These are phyloP conservation scores for Ceratobasidium sp. DNA, from an alignment of 1,284 basidiomycete genomes.

Conservation along the genomic window DNA sequence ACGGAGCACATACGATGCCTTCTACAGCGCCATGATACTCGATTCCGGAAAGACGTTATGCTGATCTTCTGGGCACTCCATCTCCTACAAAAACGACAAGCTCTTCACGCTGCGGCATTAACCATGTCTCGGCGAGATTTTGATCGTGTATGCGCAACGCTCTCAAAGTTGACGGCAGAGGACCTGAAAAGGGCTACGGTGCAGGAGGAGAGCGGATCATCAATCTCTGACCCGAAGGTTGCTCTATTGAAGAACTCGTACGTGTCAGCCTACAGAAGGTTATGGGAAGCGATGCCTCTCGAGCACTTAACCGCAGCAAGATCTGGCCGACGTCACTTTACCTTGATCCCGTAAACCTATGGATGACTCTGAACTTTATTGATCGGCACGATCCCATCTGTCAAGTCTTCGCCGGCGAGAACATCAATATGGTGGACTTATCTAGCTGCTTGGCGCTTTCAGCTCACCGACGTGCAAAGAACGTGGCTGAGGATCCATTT, in stretches of 20 bases:
- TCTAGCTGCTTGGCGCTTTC: slow-evolving; percentile 52
- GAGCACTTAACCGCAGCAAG: slow-evolving; percentile 51
- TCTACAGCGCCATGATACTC: slow-evolving; percentile 56
- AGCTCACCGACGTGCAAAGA: slow-evolving; percentile 52
- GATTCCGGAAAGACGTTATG: slow-evolving; percentile 55
- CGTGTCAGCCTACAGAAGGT: slow-evolving; percentile 38
- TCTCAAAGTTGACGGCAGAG: slow-evolving; percentile 24
- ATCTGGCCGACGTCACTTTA: slow-evolving; percentile 53
- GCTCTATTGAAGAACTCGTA: slow-evolving; percentile 33
- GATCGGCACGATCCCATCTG: slow-evolving; percentile 56
- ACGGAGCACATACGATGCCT: slow-evolving; percentile 57
- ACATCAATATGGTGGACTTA: slow-evolving; percentile 59
- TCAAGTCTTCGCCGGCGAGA: slow-evolving; percentile 59
- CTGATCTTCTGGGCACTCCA: slow-evolving; percentile 59
- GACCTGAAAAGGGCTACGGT: slow-evolving; percentile 47
- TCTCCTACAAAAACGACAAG: slow-evolving; percentile 53
- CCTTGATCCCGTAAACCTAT: slow-evolving; percentile 49
- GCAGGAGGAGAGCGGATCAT: slow-evolving; percentile 34
- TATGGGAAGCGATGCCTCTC: slow-evolving; percentile 51
- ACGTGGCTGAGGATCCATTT: slow-evolving; percentile 59
- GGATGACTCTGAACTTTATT: slow-evolving; percentile 56
- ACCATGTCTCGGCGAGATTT: slow-evolving; percentile 43
- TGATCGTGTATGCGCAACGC: background rate
- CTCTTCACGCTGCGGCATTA: slow-evolving; percentile 41
- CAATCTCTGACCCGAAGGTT: slow-evolving; percentile 19